Evolutionary conservation across 2,329 filamentous ascomycete genomes (phyloP).

Genomic region (Arthroderma uncinatum): DNA sequence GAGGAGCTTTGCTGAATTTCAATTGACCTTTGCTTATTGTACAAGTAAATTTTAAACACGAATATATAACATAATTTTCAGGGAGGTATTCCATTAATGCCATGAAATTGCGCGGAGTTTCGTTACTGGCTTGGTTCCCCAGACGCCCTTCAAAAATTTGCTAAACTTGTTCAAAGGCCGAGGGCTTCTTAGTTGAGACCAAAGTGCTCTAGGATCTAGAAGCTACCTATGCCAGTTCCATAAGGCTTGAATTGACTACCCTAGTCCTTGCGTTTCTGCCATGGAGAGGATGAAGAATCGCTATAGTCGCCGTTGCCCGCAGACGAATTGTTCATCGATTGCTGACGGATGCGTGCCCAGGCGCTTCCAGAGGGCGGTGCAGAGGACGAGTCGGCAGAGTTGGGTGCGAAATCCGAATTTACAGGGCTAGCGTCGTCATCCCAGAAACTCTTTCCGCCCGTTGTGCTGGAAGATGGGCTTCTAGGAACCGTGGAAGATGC

Average conservation of each 20-base stretch:
- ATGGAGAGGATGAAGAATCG: constrained; percentile 12
- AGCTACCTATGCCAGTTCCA: no score
- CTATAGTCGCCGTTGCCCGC: not conserved
- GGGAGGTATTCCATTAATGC: no score
- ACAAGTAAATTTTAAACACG: not conserved
- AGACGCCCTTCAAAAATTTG: no score
- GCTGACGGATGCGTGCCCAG: constrained; percentile 29
- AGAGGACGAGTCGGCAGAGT: constrained; percentile 3
- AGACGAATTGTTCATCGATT: not conserved
- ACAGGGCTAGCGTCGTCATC: constrained; percentile 28
- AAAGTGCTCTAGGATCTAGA: no score
- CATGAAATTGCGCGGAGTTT: no score
- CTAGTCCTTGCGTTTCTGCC: not conserved
- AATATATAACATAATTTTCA: constrained; percentile 13
- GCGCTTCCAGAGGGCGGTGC: constrained; percentile 20
- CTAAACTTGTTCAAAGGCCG: no score
- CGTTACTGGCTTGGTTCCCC: no score
- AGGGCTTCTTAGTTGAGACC: no score
- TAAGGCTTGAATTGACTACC: not conserved
- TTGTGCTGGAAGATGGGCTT: not conserved
- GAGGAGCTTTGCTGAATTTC: no score
- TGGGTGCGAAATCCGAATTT: constrained; percentile 8
- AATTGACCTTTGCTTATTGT: no score
- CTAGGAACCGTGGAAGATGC: not conserved
- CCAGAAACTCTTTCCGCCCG: constrained; percentile 22